Percentiles rank a stretch among this genome's conserved stretches.
Evolutionary conservation across 148 eudicot genomes (phyloP).

Genomic region (Arctostaphylos glauca): DNA sequence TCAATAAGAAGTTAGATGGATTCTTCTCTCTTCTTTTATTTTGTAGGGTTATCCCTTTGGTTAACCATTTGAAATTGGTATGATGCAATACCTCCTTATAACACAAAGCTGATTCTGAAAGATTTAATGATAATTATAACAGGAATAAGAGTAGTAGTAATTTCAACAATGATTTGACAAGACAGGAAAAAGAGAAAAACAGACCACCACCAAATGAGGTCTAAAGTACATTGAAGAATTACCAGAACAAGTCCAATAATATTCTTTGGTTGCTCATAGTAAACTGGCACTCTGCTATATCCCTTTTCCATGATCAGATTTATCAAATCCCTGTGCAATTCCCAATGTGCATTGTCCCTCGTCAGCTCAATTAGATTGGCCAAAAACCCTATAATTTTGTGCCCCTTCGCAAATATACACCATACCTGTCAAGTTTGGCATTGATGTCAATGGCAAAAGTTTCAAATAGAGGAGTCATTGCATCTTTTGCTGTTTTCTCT

Average conservation of each 20-base stretch:
- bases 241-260: conserved; percentile 57
- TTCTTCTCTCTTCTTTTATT: too few relatives aligned
- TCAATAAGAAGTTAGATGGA: neutral
- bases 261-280: conserved; percentile 44
- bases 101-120: neutral
- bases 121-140: too few relatives aligned
- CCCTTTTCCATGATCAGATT: conserved; percentile 46
- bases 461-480: conserved; percentile 49
- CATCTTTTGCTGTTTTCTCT: conserved; percentile 57
- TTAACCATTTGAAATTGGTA: neutral
- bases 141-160: too few relatives aligned
- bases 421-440: conserved; percentile 48
- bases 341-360: neutral
- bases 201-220: too few relatives aligned
- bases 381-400: neutral
- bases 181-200: too few relatives aligned
- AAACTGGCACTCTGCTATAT: conserved; percentile 62
- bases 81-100: neutral
- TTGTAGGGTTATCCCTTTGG: too few relatives aligned
- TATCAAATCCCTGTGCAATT: conserved; percentile 37
- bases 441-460: conserved; percentile 49
- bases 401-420: too few relatives aligned
- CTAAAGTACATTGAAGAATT: neutral
- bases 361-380: neutral
- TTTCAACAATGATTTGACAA: too few relatives aligned